Percentiles rank a stretch among this genome's conserved stretches.
Evolutionary conservation across 169 alveolate species (phyloP).

Genomic region (Cryptosporidium canis): DNA sequence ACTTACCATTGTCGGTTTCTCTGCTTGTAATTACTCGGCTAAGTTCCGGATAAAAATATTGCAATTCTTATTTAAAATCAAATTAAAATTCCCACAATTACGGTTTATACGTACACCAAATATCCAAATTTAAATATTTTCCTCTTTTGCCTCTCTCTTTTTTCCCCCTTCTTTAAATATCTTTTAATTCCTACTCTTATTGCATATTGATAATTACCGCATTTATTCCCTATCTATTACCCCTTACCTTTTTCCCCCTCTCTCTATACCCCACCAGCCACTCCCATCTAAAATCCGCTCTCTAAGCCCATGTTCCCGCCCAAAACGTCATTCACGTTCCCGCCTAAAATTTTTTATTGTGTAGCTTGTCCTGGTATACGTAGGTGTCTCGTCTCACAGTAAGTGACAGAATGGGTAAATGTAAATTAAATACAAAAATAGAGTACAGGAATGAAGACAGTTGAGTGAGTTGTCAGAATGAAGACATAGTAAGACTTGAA

Average conservation of each 20-base stretch:
- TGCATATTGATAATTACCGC: neutral
- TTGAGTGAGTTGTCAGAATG: neutral
- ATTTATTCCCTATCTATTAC: neutral
- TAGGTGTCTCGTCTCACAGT: slow-evolving; percentile 4
- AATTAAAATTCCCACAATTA: too few species aligned
- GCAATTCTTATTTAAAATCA: neutral
- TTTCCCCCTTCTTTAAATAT: neutral
- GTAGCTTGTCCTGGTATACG: neutral
- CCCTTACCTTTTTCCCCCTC: neutral
- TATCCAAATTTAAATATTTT: too few species aligned
- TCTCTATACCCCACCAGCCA: neutral
- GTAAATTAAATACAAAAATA: neutral
- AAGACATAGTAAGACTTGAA: neutral
- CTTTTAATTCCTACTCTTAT: neutral
- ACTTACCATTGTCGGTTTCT: neutral
- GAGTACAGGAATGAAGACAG: neutral
- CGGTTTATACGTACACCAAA: too few species aligned
- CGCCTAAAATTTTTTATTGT: neutral
- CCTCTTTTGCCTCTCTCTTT: too few species aligned
- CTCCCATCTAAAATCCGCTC: neutral
- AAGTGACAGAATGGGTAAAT: neutral
- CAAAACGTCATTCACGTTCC: neutral
- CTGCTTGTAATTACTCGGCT: neutral
- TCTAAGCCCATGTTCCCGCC: neutral
- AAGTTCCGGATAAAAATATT: too few species aligned